Evolutionary conservation across 2,329 filamentous ascomycete genomes (phyloP), one percentile per base, ranked within the genome.

Genomic region (Helotiales sp.): DNA sequence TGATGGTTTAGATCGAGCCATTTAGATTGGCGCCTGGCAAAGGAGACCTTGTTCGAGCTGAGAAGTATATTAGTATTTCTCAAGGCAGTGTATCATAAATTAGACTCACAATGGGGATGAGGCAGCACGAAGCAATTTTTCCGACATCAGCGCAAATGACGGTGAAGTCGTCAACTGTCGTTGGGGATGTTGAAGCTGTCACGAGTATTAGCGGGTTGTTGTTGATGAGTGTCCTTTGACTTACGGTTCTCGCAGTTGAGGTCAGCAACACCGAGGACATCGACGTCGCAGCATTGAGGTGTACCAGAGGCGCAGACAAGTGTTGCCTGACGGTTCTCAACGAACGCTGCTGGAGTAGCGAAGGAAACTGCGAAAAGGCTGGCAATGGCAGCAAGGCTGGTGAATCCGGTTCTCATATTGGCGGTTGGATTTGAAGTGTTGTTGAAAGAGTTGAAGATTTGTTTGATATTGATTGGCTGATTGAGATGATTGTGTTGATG

Each of bases 251-350:
- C 72, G 70, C 85, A 88, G 75, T 87, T 74, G 24, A 86, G 74
- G 69, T 83, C 74, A 2, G 79, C 81, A 57, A 86, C 61, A 58
- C 81, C 79, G 36, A 87, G 78, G 31, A 87, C 77, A 63, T 87
- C 81, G 24, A 83, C 84, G 13, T 83, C 80, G 69, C 85, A 88
- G 77, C 85, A 88, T 63, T 81, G 77, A 3, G 80, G 67, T 30
- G 65, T 74, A 63, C 67, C 69, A 64, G 78, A 78, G 29, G 70
- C 71, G 66, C 79, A 80, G 40, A 78, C 70, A 8, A 66, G 51
- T 55, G 68, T 62, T 2, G 40, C 40, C 67, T 74, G 73, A 48
- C 75, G 73, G 58, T 73, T 70, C 34, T 71, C 69, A n/a, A 68
- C 67, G 30, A 71, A 62, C 65, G 12, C 62, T 47, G 69, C 63